A percentile compares a stretch with the other conserved stretches of the same genome.
Evolutionary conservation across 2,329 filamentous ascomycete genomes (phyloP).

Genomic region (Ascocoryne sarcoides): DNA sequence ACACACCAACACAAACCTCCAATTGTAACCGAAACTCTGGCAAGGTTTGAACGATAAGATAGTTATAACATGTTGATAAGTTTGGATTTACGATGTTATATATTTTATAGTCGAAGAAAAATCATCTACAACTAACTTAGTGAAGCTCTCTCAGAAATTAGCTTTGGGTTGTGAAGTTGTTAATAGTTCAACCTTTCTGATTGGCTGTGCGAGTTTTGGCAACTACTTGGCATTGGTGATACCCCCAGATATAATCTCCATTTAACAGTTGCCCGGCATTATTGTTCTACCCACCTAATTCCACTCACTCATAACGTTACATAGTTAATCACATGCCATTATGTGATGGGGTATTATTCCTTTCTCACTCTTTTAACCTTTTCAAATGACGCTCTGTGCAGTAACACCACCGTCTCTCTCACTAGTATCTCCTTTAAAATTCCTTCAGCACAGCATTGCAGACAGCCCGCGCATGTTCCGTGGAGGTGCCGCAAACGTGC

Average conservation of each 20-base stretch:
- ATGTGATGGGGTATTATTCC: background rate
- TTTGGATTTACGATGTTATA: background rate
- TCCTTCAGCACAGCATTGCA: background rate
- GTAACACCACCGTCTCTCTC: background rate
- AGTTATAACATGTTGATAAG: background rate
- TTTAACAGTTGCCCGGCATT: background rate
- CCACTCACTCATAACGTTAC: background rate
- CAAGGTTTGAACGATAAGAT: background rate
- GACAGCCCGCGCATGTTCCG: background rate
- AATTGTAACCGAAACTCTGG: too few species aligned
- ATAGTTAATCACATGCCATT: background rate
- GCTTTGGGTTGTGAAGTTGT: background rate
- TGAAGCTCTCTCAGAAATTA: background rate
- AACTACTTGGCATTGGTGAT: background rate
- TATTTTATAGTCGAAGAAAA: background rate
- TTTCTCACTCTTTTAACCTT: background rate
- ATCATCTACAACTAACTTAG: background rate
- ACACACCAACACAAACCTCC: too few species aligned
- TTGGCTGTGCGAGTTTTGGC: background rate
- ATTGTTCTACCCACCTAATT: background rate
- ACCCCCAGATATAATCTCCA: background rate
- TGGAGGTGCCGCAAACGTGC: background rate
- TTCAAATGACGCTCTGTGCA: background rate
- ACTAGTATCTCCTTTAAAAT: background rate
- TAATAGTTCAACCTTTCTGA: background rate